Base-by-base conservation (phyloP, 164 flowering plant genomes). In the Magnolia officinalis region DNA sequence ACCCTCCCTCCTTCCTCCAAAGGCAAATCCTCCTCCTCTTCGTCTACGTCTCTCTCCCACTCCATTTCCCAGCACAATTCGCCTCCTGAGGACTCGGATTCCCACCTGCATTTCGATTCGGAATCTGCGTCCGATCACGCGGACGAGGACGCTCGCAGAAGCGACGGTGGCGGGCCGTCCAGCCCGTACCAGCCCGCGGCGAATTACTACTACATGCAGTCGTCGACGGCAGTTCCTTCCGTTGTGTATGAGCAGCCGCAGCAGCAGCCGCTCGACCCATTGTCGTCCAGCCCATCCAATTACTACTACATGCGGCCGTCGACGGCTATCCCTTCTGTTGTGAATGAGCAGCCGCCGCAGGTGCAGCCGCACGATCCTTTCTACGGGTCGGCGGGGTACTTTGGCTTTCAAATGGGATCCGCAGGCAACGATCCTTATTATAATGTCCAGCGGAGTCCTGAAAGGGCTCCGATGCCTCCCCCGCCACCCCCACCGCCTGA, bases 401-500 rank as follows among this genome's bases (percentile, higher is more conserved):
- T 70, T 71, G 95, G 91, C 65, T 80, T 66, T 76, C 76, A 85
- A 8, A 81, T 72, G 83, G 81, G 82, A 23, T 70, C 83, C 5
- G 80, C 52, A 50, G 63, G 74, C 16, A 20, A 20, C 58, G 71
- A 71, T 21, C 66, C 72, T n/a, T 18, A 55, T 59, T 76, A 80
- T 58, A 3, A 51, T 23, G 76, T 69, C 78, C 73, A 67, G 80
- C 70, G 23, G 74, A 76, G 68, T 50, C 77, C 26, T 59, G 24
- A 61, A 58, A 74, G 19, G 61, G 50, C 76, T 82, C 20, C 61
- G 61, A 74, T 19, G 61, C 87, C 87, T 50, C 84, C 90, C 0
- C 82, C 91, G 0, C 90, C 97, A 26, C 98, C 97, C 29, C 88
- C 95, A 1, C 85, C 93, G 7, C 96, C 97, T 1, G 82, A 74